Evolutionary conservation across 2,329 filamentous ascomycete species (phyloP).

Genomic region (Fusarium decemcellulare): DNA sequence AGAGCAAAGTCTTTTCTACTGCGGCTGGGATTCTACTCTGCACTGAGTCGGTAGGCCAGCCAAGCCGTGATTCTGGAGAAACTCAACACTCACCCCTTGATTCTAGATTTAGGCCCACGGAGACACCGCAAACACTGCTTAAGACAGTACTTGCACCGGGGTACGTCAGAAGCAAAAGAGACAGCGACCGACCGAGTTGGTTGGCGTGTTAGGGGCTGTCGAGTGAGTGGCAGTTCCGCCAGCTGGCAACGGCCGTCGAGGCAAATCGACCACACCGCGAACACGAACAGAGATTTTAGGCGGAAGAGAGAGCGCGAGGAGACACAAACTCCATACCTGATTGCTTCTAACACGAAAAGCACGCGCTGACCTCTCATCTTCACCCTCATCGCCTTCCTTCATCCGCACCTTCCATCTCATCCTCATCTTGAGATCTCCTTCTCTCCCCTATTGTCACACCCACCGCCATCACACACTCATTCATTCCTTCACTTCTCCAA

Average conservation of each 20-base stretch:
- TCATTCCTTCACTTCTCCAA: not conserved
- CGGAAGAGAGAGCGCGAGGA: not conserved
- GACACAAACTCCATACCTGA: not conserved
- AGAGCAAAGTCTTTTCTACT: no score
- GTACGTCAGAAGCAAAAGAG: not conserved
- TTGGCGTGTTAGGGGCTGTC: not conserved
- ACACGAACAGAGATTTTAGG: not conserved
- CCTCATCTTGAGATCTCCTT: conserved; percentile 21
- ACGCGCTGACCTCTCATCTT: not conserved
- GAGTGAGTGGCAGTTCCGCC: conserved; percentile 24
- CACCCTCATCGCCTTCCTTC: not conserved
- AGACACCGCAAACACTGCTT: not conserved
- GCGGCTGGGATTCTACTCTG: no score
- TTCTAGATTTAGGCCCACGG: no score
- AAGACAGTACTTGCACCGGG: not conserved
- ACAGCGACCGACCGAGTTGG: not conserved
- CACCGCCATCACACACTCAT: conserved; percentile 1
- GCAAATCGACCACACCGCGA: not conserved
- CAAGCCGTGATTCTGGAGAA: no score
- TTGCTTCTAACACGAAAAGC: not conserved
- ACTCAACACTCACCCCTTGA: no score
- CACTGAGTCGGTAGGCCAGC: no score
- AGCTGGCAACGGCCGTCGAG: conserved; percentile 32
- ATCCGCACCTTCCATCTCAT: not conserved
- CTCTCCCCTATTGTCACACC: conserved; percentile 12